phyloP scores from a whole-genome alignment of 106 monocot genomes.

The Dendrobium chrysotoxum region DNA sequence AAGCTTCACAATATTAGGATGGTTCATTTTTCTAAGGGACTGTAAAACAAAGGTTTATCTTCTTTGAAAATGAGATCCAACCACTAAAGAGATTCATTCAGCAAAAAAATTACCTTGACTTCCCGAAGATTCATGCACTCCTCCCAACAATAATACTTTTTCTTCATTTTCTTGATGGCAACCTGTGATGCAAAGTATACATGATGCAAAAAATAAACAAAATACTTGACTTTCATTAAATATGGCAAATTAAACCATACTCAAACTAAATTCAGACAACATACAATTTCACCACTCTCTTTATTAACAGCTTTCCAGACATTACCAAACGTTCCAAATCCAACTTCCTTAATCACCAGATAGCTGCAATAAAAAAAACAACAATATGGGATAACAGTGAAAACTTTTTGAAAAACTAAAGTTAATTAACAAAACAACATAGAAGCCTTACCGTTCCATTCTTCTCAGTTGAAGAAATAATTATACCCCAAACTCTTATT shows the following conservation, averaged over 20 bases:
- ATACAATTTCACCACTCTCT: constrained; percentile 37
- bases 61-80: not conserved
- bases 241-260: not conserved
- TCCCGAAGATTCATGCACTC: constrained; percentile 70
- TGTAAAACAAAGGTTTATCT: constrained; percentile 12
- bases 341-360: constrained; percentile 68
- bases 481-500: not conserved
- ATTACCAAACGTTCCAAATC: constrained; percentile 64
- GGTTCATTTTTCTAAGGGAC: constrained; percentile 78
- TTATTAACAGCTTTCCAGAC: constrained; percentile 60
- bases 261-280: constrained; percentile 1
- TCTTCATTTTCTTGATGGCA: constrained; percentile 82
- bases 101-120: constrained; percentile 39
- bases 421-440: not conserved
- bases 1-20: constrained; percentile 92
- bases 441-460: constrained; percentile 7
- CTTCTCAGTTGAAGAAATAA: constrained; percentile 1
- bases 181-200: constrained; percentile 30
- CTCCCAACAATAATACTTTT: constrained; percentile 68
- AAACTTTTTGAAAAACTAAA: not conserved
- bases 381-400: not conserved
- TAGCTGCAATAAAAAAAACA: constrained; percentile 27
- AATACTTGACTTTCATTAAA: not conserved
- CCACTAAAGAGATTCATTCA: not conserved
- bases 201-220: not conserved